Percentiles rank a stretch among this genome's conserved stretches.
Conservation (phyloP, 2,329 filamentous ascomycete genomes). For the Capronia coronata region DNA sequence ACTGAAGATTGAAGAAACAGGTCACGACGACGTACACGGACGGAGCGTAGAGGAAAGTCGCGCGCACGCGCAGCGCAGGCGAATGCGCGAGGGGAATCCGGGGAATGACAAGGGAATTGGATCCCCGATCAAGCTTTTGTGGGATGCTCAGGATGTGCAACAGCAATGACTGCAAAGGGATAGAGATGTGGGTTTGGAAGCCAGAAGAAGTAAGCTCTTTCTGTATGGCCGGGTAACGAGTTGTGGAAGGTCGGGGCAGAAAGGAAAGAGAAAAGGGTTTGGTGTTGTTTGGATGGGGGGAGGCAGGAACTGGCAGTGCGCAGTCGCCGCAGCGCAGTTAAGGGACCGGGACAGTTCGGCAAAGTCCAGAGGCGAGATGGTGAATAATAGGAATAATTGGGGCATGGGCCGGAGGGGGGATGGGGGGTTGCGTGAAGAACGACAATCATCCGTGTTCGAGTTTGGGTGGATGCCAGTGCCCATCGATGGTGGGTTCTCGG, state of each 20-base stretch:
- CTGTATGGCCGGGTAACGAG: conserved; percentile 18
- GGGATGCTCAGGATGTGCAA: conserved; percentile 23
- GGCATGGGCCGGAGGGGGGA: too few species aligned
- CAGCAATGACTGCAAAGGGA: conserved; percentile 24
- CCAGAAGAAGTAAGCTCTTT: conserved; percentile 25
- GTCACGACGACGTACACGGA: conserved; percentile 18
- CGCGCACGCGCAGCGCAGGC: conserved; percentile 5
- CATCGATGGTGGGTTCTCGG: conserved; percentile 4
- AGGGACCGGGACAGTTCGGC: neutral
- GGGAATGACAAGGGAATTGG: conserved; percentile 18
- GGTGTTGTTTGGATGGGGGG: conserved; percentile 10
- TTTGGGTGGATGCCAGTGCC: neutral
- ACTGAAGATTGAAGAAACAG: neutral
- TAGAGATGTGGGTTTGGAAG: conserved; percentile 25
- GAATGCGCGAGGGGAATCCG: conserved; percentile 11
- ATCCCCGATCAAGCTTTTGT: conserved; percentile 23
- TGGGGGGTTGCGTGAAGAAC: too few species aligned
- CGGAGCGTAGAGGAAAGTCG: conserved; percentile 4
- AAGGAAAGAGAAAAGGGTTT: conserved; percentile 22
- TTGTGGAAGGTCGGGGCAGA: conserved; percentile 4
- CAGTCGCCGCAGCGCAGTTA: neutral
- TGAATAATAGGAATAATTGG: too few species aligned
- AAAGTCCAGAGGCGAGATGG: conserved; percentile 1
- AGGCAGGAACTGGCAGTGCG: neutral
- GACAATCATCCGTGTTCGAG: neutral